These are phyloP conservation scores for Cladorrhinum sp. DNA, from an alignment of 2,329 filamentous ascomycete species.

Conservation along the genomic window DNA sequence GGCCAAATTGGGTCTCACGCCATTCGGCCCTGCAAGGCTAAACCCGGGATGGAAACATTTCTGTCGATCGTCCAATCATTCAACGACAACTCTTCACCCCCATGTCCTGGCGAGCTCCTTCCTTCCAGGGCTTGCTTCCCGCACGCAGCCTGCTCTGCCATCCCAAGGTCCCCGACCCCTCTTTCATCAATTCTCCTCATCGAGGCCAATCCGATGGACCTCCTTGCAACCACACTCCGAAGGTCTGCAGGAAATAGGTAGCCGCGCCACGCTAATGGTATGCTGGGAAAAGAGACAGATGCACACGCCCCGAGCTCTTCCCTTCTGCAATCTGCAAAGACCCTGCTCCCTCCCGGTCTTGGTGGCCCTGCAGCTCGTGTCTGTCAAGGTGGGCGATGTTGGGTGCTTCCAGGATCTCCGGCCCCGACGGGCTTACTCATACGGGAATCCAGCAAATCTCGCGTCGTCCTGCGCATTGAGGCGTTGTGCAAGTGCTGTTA, in stretches of 20 bases:
- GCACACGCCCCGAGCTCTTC: background rate
- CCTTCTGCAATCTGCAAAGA: background rate
- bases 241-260: background rate
- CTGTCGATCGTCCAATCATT: constrained; percentile 18
- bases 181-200: background rate
- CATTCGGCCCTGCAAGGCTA: constrained; percentile 19
- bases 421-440: constrained; percentile 5
- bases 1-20: constrained; percentile 13
- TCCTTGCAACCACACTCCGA: background rate
- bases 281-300: background rate
- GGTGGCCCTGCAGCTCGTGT: background rate
- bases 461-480: background rate
- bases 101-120: constrained; percentile 12
- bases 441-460: constrained; percentile 2
- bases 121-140: constrained; percentile 12
- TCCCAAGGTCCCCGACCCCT: constrained; percentile 2
- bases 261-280: background rate
- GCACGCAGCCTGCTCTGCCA: background rate
- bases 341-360: background rate
- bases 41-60: constrained; percentile 10
- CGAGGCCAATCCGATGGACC: background rate
- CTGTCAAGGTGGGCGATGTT: background rate
- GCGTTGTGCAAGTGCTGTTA: background rate
- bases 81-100: constrained; percentile 8
- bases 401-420: background rate